Conservation (phyloP, 768 basidiomycete species). For the Lactarius quietus region DNA sequence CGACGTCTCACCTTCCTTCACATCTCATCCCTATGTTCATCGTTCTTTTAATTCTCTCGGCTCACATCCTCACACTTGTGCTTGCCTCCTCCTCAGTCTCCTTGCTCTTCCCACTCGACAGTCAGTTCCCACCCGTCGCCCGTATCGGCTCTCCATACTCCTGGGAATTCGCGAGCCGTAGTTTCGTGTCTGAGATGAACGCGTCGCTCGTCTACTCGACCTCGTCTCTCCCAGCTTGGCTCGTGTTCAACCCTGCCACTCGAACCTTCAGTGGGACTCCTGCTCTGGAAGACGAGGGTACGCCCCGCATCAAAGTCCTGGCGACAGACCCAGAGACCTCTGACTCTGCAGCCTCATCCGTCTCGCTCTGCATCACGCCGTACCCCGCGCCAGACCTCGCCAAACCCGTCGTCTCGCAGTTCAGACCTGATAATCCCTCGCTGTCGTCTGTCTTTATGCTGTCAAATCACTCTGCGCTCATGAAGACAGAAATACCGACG, state of each 20-base stretch:
- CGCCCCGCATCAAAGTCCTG: conserved; percentile 54
- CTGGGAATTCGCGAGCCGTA: conserved; percentile 64
- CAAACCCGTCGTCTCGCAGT: conserved; percentile 55
- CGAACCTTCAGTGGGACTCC: conserved; percentile 72
- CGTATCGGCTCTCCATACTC: conserved; percentile 58
- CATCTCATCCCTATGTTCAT: conserved; percentile 55
- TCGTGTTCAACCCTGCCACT: conserved; percentile 60
- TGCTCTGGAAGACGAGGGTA: conserved; percentile 55
- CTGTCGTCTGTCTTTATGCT: conserved; percentile 76
- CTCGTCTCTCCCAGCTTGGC: conserved; percentile 67
- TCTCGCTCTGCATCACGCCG: conserved; percentile 56
- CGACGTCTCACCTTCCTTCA: conserved; percentile 22
- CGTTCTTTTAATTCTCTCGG: conserved; percentile 54
- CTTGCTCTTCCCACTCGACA: conserved; percentile 57
- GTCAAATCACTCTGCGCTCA: conserved; percentile 55
- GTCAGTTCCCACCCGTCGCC: conserved; percentile 78
- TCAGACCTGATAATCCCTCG: conserved; percentile 53
- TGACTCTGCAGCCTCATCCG: conserved; percentile 45
- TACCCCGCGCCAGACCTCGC: conserved; percentile 51
- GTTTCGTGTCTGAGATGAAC: conserved; percentile 55
- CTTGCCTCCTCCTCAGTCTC: conserved; percentile 35
- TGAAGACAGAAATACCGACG: conserved; percentile 42
- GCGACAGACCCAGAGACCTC: conserved; percentile 52
- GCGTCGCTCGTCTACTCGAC: conserved; percentile 49
- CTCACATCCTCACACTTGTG: conserved; percentile 42